Evolutionary conservation across 2,329 filamentous ascomycete genomes (phyloP).

Genomic region (Apiospora hydei): DNA sequence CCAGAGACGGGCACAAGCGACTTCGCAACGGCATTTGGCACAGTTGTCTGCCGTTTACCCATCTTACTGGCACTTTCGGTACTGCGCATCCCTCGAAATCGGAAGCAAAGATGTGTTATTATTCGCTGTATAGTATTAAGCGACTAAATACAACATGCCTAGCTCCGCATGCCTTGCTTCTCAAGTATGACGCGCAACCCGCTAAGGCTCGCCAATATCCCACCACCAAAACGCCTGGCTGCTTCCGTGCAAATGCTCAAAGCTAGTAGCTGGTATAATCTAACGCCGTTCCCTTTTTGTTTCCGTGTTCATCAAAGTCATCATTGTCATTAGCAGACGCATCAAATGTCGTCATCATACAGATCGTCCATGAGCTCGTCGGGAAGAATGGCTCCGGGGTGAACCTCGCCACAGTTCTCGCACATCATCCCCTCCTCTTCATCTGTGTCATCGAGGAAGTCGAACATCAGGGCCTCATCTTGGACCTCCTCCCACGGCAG

Average conservation of each 20-base stretch:
- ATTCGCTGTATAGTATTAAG: not conserved
- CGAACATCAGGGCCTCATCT: slow-evolving; percentile 40
- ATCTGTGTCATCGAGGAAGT: slow-evolving; percentile 36
- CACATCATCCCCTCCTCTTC: slow-evolving; percentile 37
- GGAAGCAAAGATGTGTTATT: not conserved
- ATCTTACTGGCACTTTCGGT: not conserved
- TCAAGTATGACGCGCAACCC: not conserved
- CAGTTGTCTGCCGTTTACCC: not conserved
- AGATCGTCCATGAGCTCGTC: slow-evolving; percentile 38
- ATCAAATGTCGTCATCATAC: slow-evolving; percentile 35
- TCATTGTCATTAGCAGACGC: slow-evolving; percentile 1
- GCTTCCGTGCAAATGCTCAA: slow-evolving; percentile 24
- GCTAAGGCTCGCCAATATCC: not conserved
- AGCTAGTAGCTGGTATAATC: slow-evolving; percentile 5
- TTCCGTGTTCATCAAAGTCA: slow-evolving; percentile 21
- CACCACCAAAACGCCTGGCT: slow-evolving; percentile 16
- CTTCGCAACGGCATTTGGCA: not conserved
- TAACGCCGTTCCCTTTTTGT: slow-evolving; percentile 15
- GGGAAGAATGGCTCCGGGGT: slow-evolving; percentile 40
- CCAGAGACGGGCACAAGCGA: not conserved
- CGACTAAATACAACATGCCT: slow-evolving; percentile 4
- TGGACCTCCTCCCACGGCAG: slow-evolving; percentile 41
- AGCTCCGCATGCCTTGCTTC: not conserved
- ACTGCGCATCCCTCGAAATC: not conserved
- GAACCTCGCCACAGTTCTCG: slow-evolving; percentile 41